Evolutionary conservation across 1,139 yeast species (phyloP).

Genomic region (Suhomyces wounanorum): DNA sequence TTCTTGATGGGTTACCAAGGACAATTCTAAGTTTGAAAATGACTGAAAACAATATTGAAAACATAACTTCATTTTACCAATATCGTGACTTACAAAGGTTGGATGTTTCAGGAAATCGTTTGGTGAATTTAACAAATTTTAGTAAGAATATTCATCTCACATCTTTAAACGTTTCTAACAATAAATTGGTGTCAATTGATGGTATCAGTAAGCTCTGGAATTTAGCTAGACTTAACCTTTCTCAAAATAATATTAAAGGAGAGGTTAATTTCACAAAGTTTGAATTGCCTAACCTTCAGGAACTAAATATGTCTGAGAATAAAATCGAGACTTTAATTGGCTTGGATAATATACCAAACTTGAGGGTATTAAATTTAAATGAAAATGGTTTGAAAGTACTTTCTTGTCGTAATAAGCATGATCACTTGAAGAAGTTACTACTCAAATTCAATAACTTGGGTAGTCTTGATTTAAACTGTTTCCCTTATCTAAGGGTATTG

Average conservation of each 20-base stretch:
- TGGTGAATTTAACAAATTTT: slow-evolving; percentile 37
- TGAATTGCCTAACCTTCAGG: slow-evolving; percentile 44
- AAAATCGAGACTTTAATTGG: slow-evolving; percentile 34
- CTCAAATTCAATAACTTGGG: slow-evolving; percentile 43
- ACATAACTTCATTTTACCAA: slow-evolving; percentile 43
- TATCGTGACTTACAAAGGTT: slow-evolving; percentile 47
- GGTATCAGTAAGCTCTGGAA: slow-evolving; percentile 45
- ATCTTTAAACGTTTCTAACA: slow-evolving; percentile 33
- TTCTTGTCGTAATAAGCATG: slow-evolving; percentile 26
- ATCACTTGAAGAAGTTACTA: slow-evolving; percentile 43
- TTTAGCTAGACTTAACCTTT: slow-evolving; percentile 42
- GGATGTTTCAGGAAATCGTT: slow-evolving; percentile 39
- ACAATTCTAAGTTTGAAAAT: slow-evolving; percentile 39
- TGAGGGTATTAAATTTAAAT: slow-evolving; percentile 46
- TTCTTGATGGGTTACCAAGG: slow-evolving; percentile 50
- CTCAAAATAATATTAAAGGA: slow-evolving; percentile 45
- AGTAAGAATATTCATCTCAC: slow-evolving; percentile 40
- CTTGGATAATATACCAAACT: slow-evolving; percentile 35
- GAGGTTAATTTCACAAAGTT: slow-evolving; percentile 37
- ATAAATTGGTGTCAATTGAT: slow-evolving; percentile 33
- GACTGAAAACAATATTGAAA: slow-evolving; percentile 40
- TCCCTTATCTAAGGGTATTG: slow-evolving; percentile 45
- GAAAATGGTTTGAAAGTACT: slow-evolving; percentile 41
- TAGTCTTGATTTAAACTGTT: slow-evolving; percentile 32
- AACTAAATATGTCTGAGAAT: slow-evolving; percentile 48